A percentile compares a stretch with the other conserved stretches of the same genome.
Evolutionary conservation across 2,329 filamentous ascomycete species (phyloP).

Genomic region (Dendrostoma leiphaemia): DNA sequence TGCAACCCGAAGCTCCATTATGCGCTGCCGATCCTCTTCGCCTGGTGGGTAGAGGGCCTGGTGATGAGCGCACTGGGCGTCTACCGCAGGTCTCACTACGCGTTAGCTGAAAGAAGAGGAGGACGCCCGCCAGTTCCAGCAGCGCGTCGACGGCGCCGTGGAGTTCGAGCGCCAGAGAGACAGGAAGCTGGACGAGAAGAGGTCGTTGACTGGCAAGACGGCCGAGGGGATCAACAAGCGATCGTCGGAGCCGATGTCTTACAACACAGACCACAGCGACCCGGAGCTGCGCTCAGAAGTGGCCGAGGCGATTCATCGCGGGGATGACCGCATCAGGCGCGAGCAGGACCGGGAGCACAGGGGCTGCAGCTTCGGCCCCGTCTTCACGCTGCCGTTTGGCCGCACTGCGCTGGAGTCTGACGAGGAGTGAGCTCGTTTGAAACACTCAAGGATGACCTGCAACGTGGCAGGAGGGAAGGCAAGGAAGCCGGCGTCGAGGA

Average conservation of each 20-base stretch:
- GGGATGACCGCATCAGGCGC: constrained; percentile 8
- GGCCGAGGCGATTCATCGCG: constrained; percentile 19
- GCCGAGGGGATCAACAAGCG: background rate
- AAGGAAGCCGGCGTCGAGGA: no score
- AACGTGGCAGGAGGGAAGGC: background rate
- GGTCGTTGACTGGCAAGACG: no score
- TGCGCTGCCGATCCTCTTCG: constrained; percentile 41
- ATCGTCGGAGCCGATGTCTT: background rate
- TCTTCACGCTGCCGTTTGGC: constrained; percentile 17
- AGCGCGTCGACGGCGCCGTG: constrained; percentile 26
- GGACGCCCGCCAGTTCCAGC: constrained; percentile 23
- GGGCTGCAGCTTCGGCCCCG: constrained; percentile 22
- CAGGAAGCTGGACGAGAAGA: constrained; percentile 11
- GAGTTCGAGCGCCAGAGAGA: constrained; percentile 23
- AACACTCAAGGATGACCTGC: background rate
- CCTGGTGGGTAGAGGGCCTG: constrained; percentile 31
- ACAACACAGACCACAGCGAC: constrained; percentile 7
- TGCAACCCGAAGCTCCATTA: constrained; percentile 38
- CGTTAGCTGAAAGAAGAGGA: constrained; percentile 26
- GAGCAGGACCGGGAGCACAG: constrained; percentile 13
- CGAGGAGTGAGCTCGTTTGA: background rate
- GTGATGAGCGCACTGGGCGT: constrained; percentile 26
- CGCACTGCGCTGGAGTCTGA: background rate
- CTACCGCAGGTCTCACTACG: constrained; percentile 30
- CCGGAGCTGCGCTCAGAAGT: constrained; percentile 19